phyloP scores from a whole-genome alignment of 75 land plant species.

The Pseudotsuga menziesii region DNA sequence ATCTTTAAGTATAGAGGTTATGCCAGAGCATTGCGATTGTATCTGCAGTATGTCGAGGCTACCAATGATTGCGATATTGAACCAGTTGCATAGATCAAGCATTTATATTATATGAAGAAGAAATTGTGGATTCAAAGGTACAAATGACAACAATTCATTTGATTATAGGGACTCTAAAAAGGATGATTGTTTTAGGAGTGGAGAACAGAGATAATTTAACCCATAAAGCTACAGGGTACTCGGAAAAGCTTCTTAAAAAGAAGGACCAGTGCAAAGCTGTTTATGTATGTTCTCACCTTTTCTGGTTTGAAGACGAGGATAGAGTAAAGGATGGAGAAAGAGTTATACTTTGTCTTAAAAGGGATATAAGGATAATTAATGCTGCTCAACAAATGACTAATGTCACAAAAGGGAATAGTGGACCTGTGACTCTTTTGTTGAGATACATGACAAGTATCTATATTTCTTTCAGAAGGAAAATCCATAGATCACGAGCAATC shows the following conservation, averaged over 20 bases:
- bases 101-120: no score
- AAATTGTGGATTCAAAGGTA: no score
- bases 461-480: constrained; percentile 95
- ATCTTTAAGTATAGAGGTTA: no score
- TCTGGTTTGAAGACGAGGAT: constrained; percentile 90
- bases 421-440: constrained; percentile 82
- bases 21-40: no score
- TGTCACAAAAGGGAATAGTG: constrained; percentile 82
- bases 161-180: no score
- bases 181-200: no score
- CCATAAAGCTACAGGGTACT: constrained; percentile 24
- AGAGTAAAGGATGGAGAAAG: constrained; percentile 91
- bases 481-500: constrained; percentile 65
- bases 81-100: no score
- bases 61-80: no score
- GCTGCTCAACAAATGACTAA: constrained; percentile 98
- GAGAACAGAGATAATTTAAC: no score
- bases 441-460: constrained; percentile 97
- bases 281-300: constrained; percentile 90
- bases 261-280: constrained; percentile 95
- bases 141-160: no score
- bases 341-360: constrained; percentile 93
- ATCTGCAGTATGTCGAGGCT: no score
- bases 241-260: constrained; percentile 93
- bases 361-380: constrained; percentile 95